Percentiles rank a stretch among this genome's conserved stretches.
phyloP scores from a whole-genome alignment of 1,139 yeast genomes.

The Diutina ranongensis region DNA sequence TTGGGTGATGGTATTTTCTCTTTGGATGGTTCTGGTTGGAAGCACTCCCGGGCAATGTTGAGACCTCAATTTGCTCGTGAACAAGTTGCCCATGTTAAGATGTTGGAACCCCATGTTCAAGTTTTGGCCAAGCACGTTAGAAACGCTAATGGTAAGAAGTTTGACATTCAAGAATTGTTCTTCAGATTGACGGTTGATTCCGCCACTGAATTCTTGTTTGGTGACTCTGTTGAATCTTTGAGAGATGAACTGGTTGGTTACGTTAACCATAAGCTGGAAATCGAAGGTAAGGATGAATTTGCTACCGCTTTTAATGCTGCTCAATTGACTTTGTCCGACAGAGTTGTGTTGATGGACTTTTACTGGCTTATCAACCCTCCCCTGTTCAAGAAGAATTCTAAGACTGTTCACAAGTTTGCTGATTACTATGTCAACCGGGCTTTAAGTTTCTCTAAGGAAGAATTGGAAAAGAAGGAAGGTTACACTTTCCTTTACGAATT shows the following conservation, averaged over 20 bases:
- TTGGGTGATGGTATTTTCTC: constrained; percentile 52
- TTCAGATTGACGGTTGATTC: constrained; percentile 12
- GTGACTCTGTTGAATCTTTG: constrained; percentile 11
- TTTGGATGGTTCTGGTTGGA: constrained; percentile 45
- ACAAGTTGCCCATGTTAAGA: constrained; percentile 38
- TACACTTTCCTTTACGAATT: constrained; percentile 20
- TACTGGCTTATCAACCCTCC: constrained; percentile 19
- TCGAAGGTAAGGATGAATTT: constrained; percentile 15
- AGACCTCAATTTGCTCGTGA: constrained; percentile 50
- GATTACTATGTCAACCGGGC: constrained; percentile 20
- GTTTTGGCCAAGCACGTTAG: constrained; percentile 23
- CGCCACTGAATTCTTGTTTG: constrained; percentile 12
- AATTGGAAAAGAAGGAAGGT: constrained; percentile 15
- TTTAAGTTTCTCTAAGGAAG: constrained; percentile 16
- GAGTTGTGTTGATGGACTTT: constrained; percentile 20
- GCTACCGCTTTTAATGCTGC: constrained; percentile 22
- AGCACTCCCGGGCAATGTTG: constrained; percentile 44
- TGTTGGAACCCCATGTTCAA: constrained; percentile 37
- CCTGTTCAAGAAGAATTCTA: constrained; percentile 19
- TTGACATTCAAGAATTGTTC: constrained; percentile 23
- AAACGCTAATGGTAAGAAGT: constrained; percentile 12
- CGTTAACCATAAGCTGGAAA: constrained; percentile 10
- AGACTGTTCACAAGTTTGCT: constrained; percentile 22
- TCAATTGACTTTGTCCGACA: constrained; percentile 19
- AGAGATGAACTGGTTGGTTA: constrained; percentile 20